These are phyloP conservation scores for Dendrobium officinale DNA, from an alignment of 106 monocot genomes.

Conservation along the genomic window DNA sequence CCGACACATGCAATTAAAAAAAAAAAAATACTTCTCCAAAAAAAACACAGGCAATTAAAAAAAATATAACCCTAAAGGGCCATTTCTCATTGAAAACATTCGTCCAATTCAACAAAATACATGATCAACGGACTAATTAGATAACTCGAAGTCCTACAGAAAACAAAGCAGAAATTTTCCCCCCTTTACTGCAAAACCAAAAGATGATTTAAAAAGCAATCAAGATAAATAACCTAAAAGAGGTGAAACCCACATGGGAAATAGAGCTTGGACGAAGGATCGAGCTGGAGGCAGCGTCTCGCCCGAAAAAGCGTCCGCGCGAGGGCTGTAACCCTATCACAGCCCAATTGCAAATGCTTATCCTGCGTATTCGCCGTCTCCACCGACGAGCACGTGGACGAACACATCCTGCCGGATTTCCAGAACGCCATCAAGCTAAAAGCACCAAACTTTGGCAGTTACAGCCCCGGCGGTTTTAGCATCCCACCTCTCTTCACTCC, in stretches of 20 bases:
- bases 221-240: background rate
- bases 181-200: background rate
- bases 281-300: conserved; percentile 13
- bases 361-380: background rate
- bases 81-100: background rate
- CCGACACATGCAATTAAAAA: background rate
- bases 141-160: background rate
- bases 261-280: conserved; percentile 23
- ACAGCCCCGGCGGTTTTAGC: background rate
- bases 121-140: background rate
- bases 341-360: background rate
- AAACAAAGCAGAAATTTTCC: background rate
- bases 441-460: background rate
- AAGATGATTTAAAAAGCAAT: background rate
- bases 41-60: background rate
- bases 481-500: background rate
- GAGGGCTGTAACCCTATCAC: background rate
- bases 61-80: background rate
- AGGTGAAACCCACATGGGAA: conserved; percentile 20
- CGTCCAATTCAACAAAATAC: background rate
- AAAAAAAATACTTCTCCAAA: too few species aligned
- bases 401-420: background rate
- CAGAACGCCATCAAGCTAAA: background rate
- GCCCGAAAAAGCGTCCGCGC: conserved; percentile 12
- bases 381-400: background rate